Conservation (phyloP, 768 basidiomycete species). For the Russula emetica region DNA sequence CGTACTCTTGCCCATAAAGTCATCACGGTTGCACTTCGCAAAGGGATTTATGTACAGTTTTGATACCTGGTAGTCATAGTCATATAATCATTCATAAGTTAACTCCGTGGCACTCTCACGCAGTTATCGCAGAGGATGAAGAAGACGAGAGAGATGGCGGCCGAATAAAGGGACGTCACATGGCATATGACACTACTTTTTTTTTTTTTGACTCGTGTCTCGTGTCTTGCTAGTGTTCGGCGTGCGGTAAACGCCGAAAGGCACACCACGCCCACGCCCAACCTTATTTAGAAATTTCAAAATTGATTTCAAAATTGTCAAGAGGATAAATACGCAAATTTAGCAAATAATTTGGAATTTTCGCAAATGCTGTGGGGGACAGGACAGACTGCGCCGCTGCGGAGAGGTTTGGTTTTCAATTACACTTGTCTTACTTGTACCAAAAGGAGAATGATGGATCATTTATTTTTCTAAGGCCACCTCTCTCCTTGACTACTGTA, state of each 20-base stretch:
- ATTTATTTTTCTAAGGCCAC: background rate
- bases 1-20: background rate
- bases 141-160: background rate
- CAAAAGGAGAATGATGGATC: conserved; percentile 2
- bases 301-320: background rate
- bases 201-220: background rate
- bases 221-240: background rate
- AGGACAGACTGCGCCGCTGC: no score
- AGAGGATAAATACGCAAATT: no score
- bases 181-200: background rate
- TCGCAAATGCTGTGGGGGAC: background rate
- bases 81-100: background rate
- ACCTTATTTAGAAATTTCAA: background rate
- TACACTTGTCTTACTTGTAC: background rate
- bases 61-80: background rate
- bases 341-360: background rate
- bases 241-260: background rate
- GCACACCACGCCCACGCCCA: background rate
- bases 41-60: background rate
- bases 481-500: background rate
- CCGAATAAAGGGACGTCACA: background rate
- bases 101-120: background rate
- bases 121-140: conserved; percentile 3
- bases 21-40: background rate
- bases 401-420: no score